phyloP scores from a whole-genome alignment of 1,284 basidiomycete species.

The Schizophyllum commune region DNA sequence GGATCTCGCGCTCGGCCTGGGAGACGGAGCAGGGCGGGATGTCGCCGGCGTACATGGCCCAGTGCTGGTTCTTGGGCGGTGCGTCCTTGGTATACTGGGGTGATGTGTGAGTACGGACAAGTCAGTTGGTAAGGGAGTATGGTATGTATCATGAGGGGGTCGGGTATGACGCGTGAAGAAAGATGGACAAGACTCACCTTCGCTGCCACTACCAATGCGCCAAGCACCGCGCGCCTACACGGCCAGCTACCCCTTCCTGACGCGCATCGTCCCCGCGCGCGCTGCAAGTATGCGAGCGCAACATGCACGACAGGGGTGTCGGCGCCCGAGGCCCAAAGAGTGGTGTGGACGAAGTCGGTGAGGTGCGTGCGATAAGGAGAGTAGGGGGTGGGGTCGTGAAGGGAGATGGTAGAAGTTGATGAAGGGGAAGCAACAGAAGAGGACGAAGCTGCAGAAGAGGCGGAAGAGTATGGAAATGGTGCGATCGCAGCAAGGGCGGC shows the following conservation, averaged over 20 bases:
- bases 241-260: background rate
- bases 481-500: background rate
- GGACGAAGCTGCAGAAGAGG: too few species aligned
- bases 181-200: background rate
- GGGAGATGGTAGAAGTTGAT: too few species aligned
- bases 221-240: background rate
- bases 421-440: too few species aligned
- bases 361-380: background rate
- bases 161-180: too few species aligned
- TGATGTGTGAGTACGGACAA: too few species aligned
- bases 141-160: too few species aligned
- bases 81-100: background rate
- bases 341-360: background rate
- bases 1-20: background rate
- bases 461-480: too few species aligned
- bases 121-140: too few species aligned
- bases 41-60: background rate
- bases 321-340: background rate
- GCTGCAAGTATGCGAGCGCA: background rate
- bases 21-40: background rate
- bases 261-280: too few species aligned
- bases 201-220: background rate
- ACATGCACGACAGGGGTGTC: background rate
- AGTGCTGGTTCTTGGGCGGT: background rate
- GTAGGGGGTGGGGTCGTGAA: too few species aligned